Evolutionary conservation across 2,329 filamentous ascomycete species (phyloP), one percentile per base, ranked within the genome.

Genomic region (Moelleriella libera): DNA sequence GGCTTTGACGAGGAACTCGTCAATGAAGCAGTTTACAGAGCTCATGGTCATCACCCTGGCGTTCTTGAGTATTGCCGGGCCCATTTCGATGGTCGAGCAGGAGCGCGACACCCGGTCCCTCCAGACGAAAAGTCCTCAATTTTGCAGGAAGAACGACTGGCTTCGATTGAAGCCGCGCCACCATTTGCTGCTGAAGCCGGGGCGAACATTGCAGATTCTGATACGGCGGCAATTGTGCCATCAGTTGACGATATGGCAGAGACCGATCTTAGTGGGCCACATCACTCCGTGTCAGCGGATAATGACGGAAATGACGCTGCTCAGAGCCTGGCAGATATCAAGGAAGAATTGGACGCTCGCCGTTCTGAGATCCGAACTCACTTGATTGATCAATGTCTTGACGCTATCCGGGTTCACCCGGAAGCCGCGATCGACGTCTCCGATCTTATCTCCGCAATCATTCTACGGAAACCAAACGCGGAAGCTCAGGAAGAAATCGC

Each of bases 391-490:
- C 84, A 88, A 49, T 94, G 86, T 53, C 71, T 98, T 28, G 89
- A 96, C 57, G 81, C 97, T 34, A 81, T 98, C 47, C 85, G 90
- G 60, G 82, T 83, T 39, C 89, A 97, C 55, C 83, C 89, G 11
- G 82, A 86, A 54, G 81, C 90, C 9, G 94, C 92, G 0, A 92
- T 96, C 56, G 90, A 97, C 58, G 72, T 98, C 44, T 80, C 88
- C 0, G 89, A 96, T 57, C 72, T 98, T 21, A 89, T 98, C 47
- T 77, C 77, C 39, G 81, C 83, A 4, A 82, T 88, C 29, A 77
- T 83, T 68, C 54, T 76, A 60, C 58, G 80, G 76, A 60, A 78
- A 63, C 53, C 74, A 63, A 55, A 74, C 63, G 58, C 76, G 64
- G 70, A 75, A 48, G 59, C 74, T 58, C 65, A 83, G 41, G 78